Evolutionary conservation across 2,329 filamentous ascomycete genomes (phyloP).

Genomic region (Cladosporium velox): DNA sequence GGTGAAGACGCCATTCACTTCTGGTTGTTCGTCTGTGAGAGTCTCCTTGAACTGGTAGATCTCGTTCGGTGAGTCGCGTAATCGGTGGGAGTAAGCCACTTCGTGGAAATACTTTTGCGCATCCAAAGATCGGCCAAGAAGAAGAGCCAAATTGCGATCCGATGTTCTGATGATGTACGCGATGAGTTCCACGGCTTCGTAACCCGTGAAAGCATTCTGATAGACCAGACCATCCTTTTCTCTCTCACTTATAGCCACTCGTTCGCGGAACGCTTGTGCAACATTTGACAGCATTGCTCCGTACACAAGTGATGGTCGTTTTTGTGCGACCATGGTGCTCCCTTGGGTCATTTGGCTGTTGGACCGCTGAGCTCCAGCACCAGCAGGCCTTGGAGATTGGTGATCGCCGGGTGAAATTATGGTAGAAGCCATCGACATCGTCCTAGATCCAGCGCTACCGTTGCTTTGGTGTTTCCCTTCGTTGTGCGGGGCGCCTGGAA

Average conservation of each 20-base stretch:
- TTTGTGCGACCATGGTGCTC: slow-evolving; percentile 59
- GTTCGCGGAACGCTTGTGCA: slow-evolving; percentile 85
- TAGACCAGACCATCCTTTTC: slow-evolving; percentile 97
- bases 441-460: slow-evolving; percentile 56
- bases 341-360: slow-evolving; percentile 40
- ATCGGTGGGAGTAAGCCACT: slow-evolving; percentile 93
- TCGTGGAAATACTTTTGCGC: slow-evolving; percentile 99
- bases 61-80: slow-evolving; percentile 91
- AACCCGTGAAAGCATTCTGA: slow-evolving; percentile 94
- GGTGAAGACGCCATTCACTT: slow-evolving; percentile 95
- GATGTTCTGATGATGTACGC: slow-evolving; percentile 97
- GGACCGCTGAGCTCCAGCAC: slow-evolving; percentile 36
- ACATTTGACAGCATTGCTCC: slow-evolving; percentile 92
- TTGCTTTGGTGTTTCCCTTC: slow-evolving; percentile 34
- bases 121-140: slow-evolving; percentile 88
- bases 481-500: slow-evolving; percentile 28
- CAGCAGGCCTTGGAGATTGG: slow-evolving; percentile 32
- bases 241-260: slow-evolving; percentile 82
- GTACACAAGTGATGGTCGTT: slow-evolving; percentile 81
- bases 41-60: slow-evolving; percentile 97
- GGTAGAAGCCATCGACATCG: slow-evolving; percentile 93
- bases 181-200: slow-evolving; percentile 92
- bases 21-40: slow-evolving; percentile 79
- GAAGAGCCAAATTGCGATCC: slow-evolving; percentile 87
- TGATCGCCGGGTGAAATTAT: slow-evolving; percentile 55